phyloP scores from a whole-genome alignment of 768 basidiomycete species.

The Mycena maculata region DNA sequence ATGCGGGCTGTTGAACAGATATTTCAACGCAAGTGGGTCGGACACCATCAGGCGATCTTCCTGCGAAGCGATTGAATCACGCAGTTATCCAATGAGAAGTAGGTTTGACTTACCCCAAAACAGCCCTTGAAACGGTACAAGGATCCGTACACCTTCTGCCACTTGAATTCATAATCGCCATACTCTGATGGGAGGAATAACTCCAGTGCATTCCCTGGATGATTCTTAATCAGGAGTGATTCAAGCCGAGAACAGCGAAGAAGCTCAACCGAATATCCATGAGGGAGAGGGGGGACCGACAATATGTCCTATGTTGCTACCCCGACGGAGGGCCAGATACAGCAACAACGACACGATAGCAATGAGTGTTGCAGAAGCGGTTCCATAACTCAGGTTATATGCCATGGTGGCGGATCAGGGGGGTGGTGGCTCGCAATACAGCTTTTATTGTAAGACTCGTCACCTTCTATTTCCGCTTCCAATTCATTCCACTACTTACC shows the following conservation, averaged over 20 bases:
- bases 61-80: not conserved
- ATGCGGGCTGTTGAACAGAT: constrained; percentile 2
- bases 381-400: too few species aligned
- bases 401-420: too few species aligned
- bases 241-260: not conserved
- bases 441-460: too few species aligned
- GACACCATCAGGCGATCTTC: constrained; percentile 12
- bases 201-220: constrained; percentile 15
- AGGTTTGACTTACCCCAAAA: constrained; percentile 3
- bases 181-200: constrained; percentile 2
- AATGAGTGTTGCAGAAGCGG: too few species aligned
- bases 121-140: constrained; percentile 4
- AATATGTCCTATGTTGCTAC: not conserved
- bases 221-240: too few species aligned
- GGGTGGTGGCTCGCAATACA: too few species aligned
- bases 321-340: not conserved
- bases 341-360: not conserved
- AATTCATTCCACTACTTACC: too few species aligned
- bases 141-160: constrained; percentile 4
- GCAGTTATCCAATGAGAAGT: not conserved
- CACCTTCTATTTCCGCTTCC: too few species aligned
- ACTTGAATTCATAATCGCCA: constrained; percentile 19
- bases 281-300: not conserved
- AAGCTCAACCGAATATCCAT: constrained; percentile 1
- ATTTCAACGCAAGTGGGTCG: constrained; percentile 15